phyloP scores from a whole-genome alignment of 2,329 filamentous ascomycete species.

The Aureobasidium sp. region DNA sequence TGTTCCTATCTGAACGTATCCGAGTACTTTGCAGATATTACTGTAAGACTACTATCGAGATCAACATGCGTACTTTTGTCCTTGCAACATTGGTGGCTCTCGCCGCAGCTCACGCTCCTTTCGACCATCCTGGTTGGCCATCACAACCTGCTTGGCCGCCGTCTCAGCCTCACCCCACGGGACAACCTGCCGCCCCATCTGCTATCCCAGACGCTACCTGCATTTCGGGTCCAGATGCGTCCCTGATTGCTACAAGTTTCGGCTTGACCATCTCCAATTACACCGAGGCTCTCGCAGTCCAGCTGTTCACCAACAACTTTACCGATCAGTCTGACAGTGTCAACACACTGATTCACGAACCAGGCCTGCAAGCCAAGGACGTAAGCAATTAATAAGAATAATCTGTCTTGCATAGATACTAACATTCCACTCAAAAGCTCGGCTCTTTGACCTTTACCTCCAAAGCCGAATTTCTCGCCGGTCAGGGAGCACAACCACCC shows the following conservation, averaged over 20 bases:
- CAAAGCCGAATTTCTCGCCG: slow-evolving; percentile 23
- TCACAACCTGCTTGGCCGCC: background rate
- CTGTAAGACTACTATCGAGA: background rate
- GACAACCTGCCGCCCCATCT: background rate
- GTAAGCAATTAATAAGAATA: background rate
- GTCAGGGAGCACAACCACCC: slow-evolving; percentile 26
- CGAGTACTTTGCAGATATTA: background rate
- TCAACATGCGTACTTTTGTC: background rate
- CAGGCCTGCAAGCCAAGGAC: background rate
- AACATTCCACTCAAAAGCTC: background rate
- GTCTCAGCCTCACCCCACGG: background rate
- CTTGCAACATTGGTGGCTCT: background rate
- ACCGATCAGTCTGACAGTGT: slow-evolving; percentile 29
- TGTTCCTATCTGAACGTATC: background rate
- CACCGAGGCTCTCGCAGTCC: slow-evolving; percentile 22
- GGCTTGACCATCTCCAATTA: slow-evolving; percentile 26
- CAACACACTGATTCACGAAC: slow-evolving; percentile 26
- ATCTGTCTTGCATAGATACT: background rate
- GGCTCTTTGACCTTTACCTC: slow-evolving; percentile 22
- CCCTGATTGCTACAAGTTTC: slow-evolving; percentile 25
- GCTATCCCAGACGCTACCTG: slow-evolving; percentile 15
- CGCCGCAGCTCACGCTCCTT: background rate
- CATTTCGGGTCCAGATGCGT: slow-evolving; percentile 22
- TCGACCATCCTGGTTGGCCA: background rate
- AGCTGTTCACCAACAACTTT: slow-evolving; percentile 23